Evolutionary conservation across 805 yeast genomes (phyloP).

Genomic region (Sungouiella thailandica): DNA sequence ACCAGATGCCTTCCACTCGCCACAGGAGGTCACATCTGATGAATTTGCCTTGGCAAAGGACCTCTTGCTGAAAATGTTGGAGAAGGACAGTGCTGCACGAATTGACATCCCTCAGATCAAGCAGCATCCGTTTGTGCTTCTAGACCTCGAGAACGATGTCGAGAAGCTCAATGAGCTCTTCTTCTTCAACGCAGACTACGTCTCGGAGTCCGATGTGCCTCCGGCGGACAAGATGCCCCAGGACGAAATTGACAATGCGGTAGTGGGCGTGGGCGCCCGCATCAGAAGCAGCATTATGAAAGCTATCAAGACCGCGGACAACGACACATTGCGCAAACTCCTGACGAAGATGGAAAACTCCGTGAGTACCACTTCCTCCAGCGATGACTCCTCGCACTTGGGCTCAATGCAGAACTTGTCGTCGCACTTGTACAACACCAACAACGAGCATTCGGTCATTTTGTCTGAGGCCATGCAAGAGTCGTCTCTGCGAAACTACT

Average conservation of each 20-base stretch:
- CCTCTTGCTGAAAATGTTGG: conserved; percentile 54
- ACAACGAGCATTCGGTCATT: conserved; percentile 23
- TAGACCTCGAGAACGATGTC: conserved; percentile 36
- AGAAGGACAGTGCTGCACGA: conserved; percentile 65
- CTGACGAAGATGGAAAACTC: conserved; percentile 22
- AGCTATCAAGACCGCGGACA: conserved; percentile 31
- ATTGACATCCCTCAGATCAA: conserved; percentile 70
- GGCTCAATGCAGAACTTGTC: conserved; percentile 16
- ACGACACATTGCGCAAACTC: conserved; percentile 18
- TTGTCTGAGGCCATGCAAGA: conserved; percentile 25
- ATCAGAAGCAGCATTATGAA: conserved; percentile 34
- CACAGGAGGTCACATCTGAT: conserved; percentile 32
- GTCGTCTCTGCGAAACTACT: conserved; percentile 1
- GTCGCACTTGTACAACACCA: conserved; percentile 2
- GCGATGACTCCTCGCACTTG: conserved; percentile 23
- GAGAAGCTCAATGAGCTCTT: conserved; percentile 33
- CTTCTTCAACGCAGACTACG: conserved; percentile 20
- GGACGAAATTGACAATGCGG: conserved; percentile 72
- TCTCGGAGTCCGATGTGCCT: conserved; percentile 2
- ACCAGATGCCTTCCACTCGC: conserved; percentile 31
- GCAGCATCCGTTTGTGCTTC: conserved; percentile 59
- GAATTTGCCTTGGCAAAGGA: conserved; percentile 52
- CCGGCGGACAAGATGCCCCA: conserved; percentile 46
- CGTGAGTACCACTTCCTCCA: conserved; percentile 19
- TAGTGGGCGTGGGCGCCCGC: conserved; percentile 72